Conservation (phyloP, 208 protist species). For the Strigomonas galati region DNA sequence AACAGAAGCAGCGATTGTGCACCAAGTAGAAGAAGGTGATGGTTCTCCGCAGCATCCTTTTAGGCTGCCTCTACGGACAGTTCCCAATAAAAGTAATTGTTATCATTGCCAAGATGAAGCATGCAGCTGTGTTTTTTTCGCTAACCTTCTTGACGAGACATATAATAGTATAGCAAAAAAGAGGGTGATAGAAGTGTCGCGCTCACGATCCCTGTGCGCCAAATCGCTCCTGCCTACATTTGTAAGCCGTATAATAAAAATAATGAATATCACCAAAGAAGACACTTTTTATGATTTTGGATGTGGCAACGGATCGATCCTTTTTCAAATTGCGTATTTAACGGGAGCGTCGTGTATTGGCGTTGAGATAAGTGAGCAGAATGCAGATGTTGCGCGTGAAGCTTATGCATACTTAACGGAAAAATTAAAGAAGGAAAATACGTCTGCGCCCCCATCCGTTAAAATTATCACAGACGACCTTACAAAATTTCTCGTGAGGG, state of each 20-base stretch:
- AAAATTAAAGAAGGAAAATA: slow-evolving; percentile 22
- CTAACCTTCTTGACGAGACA: slow-evolving; percentile 34
- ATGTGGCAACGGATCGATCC: slow-evolving; percentile 64
- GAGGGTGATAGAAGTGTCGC: slow-evolving; percentile 67
- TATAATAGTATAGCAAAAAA: slow-evolving; percentile 51
- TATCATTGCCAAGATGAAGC: slow-evolving; percentile 42
- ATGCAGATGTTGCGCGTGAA: slow-evolving; percentile 44
- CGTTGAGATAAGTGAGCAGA: slow-evolving; percentile 60
- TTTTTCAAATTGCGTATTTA: slow-evolving; percentile 62
- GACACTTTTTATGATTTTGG: slow-evolving; percentile 72
- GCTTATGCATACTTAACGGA: slow-evolving; percentile 32
- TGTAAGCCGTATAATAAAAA: slow-evolving; percentile 45
- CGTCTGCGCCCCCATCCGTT: slow-evolving; percentile 35
- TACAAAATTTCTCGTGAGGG: slow-evolving; percentile 35
- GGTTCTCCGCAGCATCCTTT: slow-evolving; percentile 52
- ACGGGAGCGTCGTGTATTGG: slow-evolving; percentile 64
- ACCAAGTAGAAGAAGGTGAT: slow-evolving; percentile 33
- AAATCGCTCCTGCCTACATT: slow-evolving; percentile 70
- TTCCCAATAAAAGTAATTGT: slow-evolving; percentile 59
- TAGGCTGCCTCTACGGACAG: slow-evolving; percentile 38
- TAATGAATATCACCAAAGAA: slow-evolving; percentile 44
- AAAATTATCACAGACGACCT: slow-evolving; percentile 71
- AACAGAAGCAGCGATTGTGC: background rate
- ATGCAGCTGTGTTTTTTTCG: slow-evolving; percentile 57
- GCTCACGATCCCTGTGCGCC: slow-evolving; percentile 50